phyloP scores from a whole-genome alignment of 148 eudicot species.

The Gaultheria prostrata region DNA sequence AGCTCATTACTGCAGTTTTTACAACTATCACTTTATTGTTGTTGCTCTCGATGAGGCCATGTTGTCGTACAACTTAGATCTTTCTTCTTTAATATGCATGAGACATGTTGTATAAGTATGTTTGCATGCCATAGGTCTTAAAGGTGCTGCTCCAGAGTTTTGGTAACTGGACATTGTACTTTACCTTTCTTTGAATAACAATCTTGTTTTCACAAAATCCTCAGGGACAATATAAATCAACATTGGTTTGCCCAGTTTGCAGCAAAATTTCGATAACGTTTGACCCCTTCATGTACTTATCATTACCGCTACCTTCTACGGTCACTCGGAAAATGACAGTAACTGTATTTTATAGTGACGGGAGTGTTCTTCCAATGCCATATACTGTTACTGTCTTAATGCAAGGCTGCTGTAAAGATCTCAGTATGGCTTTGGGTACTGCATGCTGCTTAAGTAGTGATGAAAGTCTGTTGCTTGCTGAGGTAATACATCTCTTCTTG shows the following conservation, averaged over 20 bases:
- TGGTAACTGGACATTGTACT: background rate
- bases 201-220: constrained; percentile 14
- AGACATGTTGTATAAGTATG: background rate
- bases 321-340: constrained; percentile 78
- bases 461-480: constrained; percentile 90
- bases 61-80: background rate
- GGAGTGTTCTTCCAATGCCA: constrained; percentile 87
- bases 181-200: constrained; percentile 7
- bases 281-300: constrained; percentile 99
- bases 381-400: constrained; percentile 74
- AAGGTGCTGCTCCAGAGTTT: constrained; percentile 2
- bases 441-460: constrained; percentile 73
- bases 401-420: constrained; percentile 76
- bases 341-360: constrained; percentile 82
- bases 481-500: constrained; percentile 42
- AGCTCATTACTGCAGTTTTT: background rate
- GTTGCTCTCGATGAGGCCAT: background rate
- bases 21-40: background rate
- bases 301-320: constrained; percentile 85
- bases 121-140: background rate
- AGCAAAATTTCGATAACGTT: constrained; percentile 81
- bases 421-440: constrained; percentile 55
- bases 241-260: constrained; percentile 91
- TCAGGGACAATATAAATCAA: constrained; percentile 99
- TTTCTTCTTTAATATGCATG: background rate